Evolutionary conservation across 2,329 filamentous ascomycete species (phyloP), one percentile per base, ranked within the genome.

Genomic region (Ophiobolus disseminans): DNA sequence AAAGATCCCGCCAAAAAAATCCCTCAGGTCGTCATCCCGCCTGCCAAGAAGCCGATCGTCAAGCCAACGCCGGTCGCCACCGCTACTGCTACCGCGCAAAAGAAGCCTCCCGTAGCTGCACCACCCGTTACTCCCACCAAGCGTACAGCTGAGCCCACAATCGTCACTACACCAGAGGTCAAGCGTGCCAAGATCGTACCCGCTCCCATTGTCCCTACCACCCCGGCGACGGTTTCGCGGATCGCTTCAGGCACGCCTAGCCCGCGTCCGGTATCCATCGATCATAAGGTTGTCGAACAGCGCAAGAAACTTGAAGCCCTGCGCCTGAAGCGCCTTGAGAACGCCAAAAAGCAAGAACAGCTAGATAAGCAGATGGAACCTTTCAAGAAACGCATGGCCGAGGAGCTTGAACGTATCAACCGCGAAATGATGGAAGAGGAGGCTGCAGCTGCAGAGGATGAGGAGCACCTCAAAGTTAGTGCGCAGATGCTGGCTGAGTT

Each of bases 371-470:
- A 60, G 34, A 46, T 68, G 32, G 50, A 39, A 0, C 54, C 56
- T 0, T 60, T 61, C 47, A 55, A 59, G 40, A 38, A 57, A 28
- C 44, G 53, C 7, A 60, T 65, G 44, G 41, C 48, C 1, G 60
- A 58, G 26, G 59, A 68, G 50, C 35, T 66, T 11, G 60, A 65
- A 10, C 48, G 49, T 8, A 16, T 69, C 7, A 39, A 42, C 1
- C 36, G 25, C 19, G 59, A 62, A 35, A 37, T 60, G 28, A 50
- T 60, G 7, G 55, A 63, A 2, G 59, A 65, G 30, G 52, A 60
- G 17, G 44, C 20, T 0, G 45, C 38, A 1, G 51, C 45, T 16
- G 42, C n/a, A 1, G 62, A 63, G 38, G 61, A 65, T 2, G 42
- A 56, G 4, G 21, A 58, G 23, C 55, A 55, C 1, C 50, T 54